Conservation (phyloP, 352 stramenopile species). For the Phytophthora sp. region DNA sequence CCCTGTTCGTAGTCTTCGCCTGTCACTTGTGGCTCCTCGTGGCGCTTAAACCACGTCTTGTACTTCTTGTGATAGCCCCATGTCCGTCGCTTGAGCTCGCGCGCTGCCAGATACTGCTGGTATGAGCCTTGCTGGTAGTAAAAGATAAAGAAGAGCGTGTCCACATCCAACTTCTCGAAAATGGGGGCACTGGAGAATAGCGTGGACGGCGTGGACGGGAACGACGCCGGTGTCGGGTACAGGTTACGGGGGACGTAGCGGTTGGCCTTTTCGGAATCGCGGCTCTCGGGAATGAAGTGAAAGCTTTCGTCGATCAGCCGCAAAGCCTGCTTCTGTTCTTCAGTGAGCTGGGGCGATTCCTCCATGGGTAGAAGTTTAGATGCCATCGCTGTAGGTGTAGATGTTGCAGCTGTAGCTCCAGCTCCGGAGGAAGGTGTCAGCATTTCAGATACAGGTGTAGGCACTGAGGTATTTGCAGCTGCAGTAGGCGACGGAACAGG, state of each 20-base stretch:
- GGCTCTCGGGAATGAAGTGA: constrained; percentile 89
- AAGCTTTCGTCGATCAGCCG: constrained; percentile 90
- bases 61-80: constrained; percentile 99
- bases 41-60: constrained; percentile 99
- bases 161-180: constrained; percentile 98
- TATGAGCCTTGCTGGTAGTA: constrained; percentile 99
- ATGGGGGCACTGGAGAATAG: constrained; percentile 94
- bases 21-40: constrained; percentile 96
- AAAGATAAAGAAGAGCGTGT: constrained; percentile 99
- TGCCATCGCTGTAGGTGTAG: constrained; percentile 33
- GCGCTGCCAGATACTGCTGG: constrained; percentile 98
- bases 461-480: constrained; percentile 1
- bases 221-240: constrained; percentile 92
- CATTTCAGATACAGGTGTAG: constrained; percentile 10
- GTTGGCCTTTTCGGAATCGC: constrained; percentile 91
- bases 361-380: constrained; percentile 37
- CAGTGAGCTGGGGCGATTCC: constrained; percentile 61
- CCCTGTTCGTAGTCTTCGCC: constrained; percentile 99
- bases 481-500: constrained; percentile 29
- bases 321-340: constrained; percentile 83
- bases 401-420: constrained; percentile 23
- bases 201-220: constrained; percentile 88
- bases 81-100: constrained; percentile 98
- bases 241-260: constrained; percentile 95
- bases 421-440: constrained; percentile 22